These are phyloP conservation scores for Fomitopsis betulina DNA, from an alignment of 1,284 basidiomycete species.

Conservation along the genomic window DNA sequence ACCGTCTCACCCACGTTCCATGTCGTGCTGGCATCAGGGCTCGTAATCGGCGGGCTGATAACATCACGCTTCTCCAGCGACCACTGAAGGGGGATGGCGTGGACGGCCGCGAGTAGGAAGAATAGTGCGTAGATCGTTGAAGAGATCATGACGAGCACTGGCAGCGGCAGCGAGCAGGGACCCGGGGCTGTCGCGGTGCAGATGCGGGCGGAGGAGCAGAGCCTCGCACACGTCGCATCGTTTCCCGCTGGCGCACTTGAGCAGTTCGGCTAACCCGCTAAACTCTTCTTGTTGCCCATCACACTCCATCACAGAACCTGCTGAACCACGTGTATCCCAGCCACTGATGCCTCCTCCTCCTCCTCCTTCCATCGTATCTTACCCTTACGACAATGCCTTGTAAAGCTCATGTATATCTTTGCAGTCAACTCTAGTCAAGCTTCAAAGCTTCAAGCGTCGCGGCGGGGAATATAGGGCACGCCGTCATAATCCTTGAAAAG, in stretches of 20 bases:
- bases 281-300: no score
- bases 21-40: conserved; percentile 12
- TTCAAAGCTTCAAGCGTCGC: no score
- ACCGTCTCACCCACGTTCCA: conserved; percentile 14
- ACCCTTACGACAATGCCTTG: no score
- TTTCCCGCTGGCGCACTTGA: conserved; percentile 1
- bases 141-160: conserved; percentile 5
- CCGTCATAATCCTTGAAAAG: no score
- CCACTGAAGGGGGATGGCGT: conserved; percentile 2
- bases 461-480: no score
- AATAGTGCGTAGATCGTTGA: conserved; percentile 8
- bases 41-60: conserved; percentile 14
- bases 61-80: conserved; percentile 9
- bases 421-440: no score
- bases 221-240: conserved; percentile 6
- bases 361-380: no score
- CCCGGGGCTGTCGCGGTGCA: neutral
- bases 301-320: no score
- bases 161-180: neutral
- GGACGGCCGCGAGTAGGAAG: conserved; percentile 2
- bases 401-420: no score
- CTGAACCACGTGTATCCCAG: no score
- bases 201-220: conserved; percentile 1
- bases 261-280: neutral
- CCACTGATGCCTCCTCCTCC: no score